phyloP scores from a whole-genome alignment of 129 eudicot genomes.

The Deinandra increscens region DNA sequence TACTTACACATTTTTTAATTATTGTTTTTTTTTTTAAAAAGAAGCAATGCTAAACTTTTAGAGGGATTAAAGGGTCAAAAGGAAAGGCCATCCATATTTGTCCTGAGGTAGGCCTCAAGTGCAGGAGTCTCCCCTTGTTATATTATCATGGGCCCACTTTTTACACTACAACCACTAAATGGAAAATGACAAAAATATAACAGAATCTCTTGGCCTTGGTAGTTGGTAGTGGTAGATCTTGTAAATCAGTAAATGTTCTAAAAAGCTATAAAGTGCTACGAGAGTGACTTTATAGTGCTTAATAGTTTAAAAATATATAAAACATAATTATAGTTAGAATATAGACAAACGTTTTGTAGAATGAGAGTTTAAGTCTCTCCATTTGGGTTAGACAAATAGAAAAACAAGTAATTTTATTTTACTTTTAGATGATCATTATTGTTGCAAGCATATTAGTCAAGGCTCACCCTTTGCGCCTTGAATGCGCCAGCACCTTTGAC shows the following conservation, averaged over 20 bases:
- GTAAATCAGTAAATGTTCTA: neutral
- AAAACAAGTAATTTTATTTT: neutral
- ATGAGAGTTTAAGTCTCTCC: neutral
- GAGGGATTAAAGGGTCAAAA: neutral
- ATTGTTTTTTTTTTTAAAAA: neutral
- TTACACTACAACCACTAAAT: conserved; percentile 15
- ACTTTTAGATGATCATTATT: too few relatives aligned
- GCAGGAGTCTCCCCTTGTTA: conserved; percentile 3
- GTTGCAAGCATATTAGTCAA: too few relatives aligned
- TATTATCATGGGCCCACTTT: conserved; percentile 13
- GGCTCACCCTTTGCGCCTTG: too few relatives aligned
- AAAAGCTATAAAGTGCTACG: neutral
- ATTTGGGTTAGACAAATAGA: neutral
- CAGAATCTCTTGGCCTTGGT: neutral
- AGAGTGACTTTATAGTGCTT: neutral
- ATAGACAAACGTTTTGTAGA: neutral
- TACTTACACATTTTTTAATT: neutral
- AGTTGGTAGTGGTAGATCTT: too few relatives aligned
- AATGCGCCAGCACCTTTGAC: too few relatives aligned
- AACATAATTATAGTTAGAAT: neutral
- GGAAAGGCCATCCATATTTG: neutral
- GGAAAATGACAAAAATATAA: neutral
- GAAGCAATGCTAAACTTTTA: conserved; percentile 2
- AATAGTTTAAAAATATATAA: neutral
- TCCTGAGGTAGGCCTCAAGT: neutral